Conservation (phyloP, 768 basidiomycete species). For the Trametes maxima region DNA sequence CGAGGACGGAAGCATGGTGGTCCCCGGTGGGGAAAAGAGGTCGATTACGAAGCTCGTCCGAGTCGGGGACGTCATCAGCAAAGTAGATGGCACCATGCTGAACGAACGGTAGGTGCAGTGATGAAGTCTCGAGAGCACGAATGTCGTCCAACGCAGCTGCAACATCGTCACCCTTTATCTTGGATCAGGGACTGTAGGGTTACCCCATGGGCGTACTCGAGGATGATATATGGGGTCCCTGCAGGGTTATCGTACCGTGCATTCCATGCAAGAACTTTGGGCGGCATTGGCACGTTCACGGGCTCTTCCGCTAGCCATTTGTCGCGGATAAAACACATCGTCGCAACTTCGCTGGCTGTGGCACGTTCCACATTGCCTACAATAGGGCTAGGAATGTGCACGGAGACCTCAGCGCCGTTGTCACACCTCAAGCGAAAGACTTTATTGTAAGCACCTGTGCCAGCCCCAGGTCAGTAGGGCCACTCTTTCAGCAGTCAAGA, state of each 20-base stretch:
- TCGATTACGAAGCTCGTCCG: background rate
- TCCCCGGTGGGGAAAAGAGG: background rate
- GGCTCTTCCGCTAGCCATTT: background rate
- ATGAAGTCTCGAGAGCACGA: background rate
- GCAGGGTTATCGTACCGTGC: constrained; percentile 2
- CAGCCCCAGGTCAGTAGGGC: background rate
- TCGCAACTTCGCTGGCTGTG: constrained; percentile 9
- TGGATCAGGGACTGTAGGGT: background rate
- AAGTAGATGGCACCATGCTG: constrained; percentile 7
- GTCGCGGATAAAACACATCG: constrained; percentile 3
- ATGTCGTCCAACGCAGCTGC: background rate
- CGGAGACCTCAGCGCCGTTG: background rate
- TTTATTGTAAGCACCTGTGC: constrained; percentile 5
- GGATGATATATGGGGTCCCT: background rate
- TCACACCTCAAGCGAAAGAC: constrained; percentile 2
- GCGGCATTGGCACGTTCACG: background rate
- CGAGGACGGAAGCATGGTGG: too few species aligned
- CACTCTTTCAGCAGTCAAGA: background rate
- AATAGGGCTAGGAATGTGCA: constrained; percentile 3
- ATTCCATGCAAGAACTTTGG: constrained; percentile 7
- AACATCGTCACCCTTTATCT: background rate
- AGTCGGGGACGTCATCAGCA: background rate
- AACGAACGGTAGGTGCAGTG: background rate
- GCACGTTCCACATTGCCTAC: background rate
- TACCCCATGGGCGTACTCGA: constrained; percentile 1